phyloP scores from a whole-genome alignment of 2,329 filamentous ascomycete genomes.

The Tolypocladium pustulatum region DNA sequence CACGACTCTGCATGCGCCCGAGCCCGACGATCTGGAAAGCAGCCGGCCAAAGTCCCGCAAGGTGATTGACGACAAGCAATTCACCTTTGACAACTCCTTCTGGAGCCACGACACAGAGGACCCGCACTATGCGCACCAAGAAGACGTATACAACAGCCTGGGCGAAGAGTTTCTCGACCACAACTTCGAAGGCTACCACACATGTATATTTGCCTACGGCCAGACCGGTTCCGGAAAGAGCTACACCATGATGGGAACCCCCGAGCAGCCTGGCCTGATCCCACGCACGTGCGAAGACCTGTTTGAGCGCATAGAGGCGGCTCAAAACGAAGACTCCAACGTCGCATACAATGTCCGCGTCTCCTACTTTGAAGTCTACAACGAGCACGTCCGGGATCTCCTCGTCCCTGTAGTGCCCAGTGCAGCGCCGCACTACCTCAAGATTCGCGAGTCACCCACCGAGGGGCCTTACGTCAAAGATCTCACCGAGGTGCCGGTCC shows the following conservation, averaged over 20 bases:
- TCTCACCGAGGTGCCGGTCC: constrained; percentile 84
- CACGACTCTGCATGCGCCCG: constrained; percentile 69
- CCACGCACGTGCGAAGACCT: constrained; percentile 92
- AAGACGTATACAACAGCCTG: constrained; percentile 86
- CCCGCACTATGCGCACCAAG: constrained; percentile 80
- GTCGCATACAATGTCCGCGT: constrained; percentile 96
- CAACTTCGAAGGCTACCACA: constrained; percentile 99
- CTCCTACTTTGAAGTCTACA: constrained; percentile 99
- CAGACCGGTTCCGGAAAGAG: constrained; percentile 97
- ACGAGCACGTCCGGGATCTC: constrained; percentile 93
- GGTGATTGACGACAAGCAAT: constrained; percentile 75
- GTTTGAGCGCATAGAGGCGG: constrained; percentile 80
- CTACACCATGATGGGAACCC: constrained; percentile 93
- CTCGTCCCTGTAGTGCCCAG: constrained; percentile 62
- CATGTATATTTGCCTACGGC: constrained; percentile 96
- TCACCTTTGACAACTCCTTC: constrained; percentile 96
- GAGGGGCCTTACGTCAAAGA: constrained; percentile 97
- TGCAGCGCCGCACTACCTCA: constrained; percentile 80
- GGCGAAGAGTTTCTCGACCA: constrained; percentile 97
- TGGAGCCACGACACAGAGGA: constrained; percentile 82
- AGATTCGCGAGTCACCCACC: constrained; percentile 89
- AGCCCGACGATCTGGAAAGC: constrained; percentile 30
- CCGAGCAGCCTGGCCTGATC: constrained; percentile 81
- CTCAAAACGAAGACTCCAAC: constrained; percentile 69
- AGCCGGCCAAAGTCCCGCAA: constrained; percentile 56